Evolutionary conservation across 202 grass and related monocot species (phyloP).

Genomic region (Carex sylvatica): DNA sequence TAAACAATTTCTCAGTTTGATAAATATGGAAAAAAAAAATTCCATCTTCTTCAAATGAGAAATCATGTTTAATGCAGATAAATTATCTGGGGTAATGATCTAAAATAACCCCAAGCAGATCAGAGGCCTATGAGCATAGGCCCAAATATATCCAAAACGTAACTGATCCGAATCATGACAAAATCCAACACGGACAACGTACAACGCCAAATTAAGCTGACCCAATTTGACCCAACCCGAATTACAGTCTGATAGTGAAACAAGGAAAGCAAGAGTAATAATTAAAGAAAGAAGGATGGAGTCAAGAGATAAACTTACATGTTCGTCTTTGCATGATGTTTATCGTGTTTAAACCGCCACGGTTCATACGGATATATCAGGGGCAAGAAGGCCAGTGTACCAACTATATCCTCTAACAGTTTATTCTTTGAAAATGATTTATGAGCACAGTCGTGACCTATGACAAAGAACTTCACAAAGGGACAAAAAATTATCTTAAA

Average conservation of each 20-base stretch:
- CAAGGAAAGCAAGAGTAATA: slow-evolving; percentile 11
- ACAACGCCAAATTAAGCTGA: background rate
- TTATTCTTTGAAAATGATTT: slow-evolving; percentile 99
- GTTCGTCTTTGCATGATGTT: slow-evolving; percentile 93
- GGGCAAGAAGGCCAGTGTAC: slow-evolving; percentile 90
- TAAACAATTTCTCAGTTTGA: no score
- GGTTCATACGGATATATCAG: slow-evolving; percentile 98
- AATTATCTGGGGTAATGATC: background rate
- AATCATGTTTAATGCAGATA: background rate
- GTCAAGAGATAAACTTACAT: slow-evolving; percentile 51
- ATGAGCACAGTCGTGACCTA: slow-evolving; percentile 98
- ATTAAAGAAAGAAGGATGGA: slow-evolving; percentile 17
- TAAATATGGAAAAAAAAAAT: no score
- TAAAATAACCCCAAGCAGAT: background rate
- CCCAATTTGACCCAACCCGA: background rate
- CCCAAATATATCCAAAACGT: background rate
- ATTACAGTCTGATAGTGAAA: background rate
- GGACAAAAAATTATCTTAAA: background rate
- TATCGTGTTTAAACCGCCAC: slow-evolving; percentile 97
- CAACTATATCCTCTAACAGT: slow-evolving; percentile 85
- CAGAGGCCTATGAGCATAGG: background rate
- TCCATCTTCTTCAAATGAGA: no score
- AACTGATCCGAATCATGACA: background rate
- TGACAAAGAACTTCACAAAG: slow-evolving; percentile 95
- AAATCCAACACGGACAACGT: background rate